Evolutionary conservation across 768 basidiomycete species (phyloP).

Genomic region (Leccinum disarticulatum): DNA sequence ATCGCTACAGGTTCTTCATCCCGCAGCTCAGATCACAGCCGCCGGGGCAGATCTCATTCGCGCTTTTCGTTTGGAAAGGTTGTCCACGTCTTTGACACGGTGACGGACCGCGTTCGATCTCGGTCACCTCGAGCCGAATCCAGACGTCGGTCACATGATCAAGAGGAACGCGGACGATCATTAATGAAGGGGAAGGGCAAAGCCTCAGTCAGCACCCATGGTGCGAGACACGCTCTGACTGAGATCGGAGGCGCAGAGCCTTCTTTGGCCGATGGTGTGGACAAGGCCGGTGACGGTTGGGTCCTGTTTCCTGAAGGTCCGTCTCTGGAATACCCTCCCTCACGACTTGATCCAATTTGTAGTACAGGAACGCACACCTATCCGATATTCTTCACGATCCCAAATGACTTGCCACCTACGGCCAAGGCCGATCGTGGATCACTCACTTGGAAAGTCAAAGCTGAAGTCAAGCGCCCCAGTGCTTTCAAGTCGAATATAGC

Average conservation of each 20-base stretch:
- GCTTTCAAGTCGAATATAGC: slow-evolving; percentile 72
- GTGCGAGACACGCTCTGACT: slow-evolving; percentile 12
- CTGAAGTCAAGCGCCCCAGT: slow-evolving; percentile 80
- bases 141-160: slow-evolving; percentile 1
- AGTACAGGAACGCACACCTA: slow-evolving; percentile 85
- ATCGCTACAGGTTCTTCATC: slow-evolving; percentile 13
- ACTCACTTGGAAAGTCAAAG: slow-evolving; percentile 78
- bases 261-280: slow-evolving; percentile 11
- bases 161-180: slow-evolving; percentile 32
- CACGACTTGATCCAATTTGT: slow-evolving; percentile 47
- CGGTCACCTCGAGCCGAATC: slow-evolving; percentile 37
- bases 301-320: slow-evolving; percentile 86
- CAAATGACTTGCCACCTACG: slow-evolving; percentile 74
- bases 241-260: slow-evolving; percentile 34
- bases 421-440: slow-evolving; percentile 74
- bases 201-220: slow-evolving; percentile 2
- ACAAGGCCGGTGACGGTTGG: slow-evolving; percentile 58
- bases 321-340: slow-evolving; percentile 16
- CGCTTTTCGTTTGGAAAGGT: slow-evolving; percentile 56
- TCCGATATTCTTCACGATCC: slow-evolving; percentile 91
- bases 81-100: slow-evolving; percentile 48
- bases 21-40: slow-evolving; percentile 18
- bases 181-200: slow-evolving; percentile 34
- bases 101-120: slow-evolving; percentile 46
- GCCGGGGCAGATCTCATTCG: slow-evolving; percentile 40